These are phyloP conservation scores for Trametes cinnabarina DNA, from an alignment of 768 basidiomycete species.

Conservation along the genomic window DNA sequence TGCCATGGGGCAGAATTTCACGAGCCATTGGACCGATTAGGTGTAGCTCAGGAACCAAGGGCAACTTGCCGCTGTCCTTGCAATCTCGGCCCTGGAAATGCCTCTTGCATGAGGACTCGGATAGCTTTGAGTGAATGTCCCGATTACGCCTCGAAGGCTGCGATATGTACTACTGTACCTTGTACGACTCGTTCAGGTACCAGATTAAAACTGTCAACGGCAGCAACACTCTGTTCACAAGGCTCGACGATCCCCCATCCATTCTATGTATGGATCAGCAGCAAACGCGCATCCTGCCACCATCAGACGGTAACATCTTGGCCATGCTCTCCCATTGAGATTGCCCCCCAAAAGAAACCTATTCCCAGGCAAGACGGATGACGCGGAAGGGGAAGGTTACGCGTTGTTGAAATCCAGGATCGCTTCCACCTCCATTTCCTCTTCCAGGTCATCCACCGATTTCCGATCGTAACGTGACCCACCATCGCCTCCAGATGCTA, in stretches of 20 bases:
- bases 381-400: background rate
- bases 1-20: background rate
- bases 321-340: background rate
- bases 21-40: background rate
- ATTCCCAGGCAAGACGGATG: background rate
- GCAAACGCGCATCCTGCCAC: background rate
- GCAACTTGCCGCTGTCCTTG: background rate
- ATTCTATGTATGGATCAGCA: too few species aligned
- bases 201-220: background rate
- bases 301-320: background rate
- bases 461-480: background rate
- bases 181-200: constrained; percentile 4
- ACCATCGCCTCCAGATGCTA: background rate
- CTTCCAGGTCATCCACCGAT: background rate
- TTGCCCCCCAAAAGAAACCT: background rate
- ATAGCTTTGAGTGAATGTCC: too few species aligned
- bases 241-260: too few species aligned
- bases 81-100: background rate
- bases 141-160: background rate
- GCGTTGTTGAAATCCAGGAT: background rate
- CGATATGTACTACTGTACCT: too few species aligned
- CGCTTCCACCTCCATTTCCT: constrained; percentile 7
- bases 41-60: background rate
- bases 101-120: too few species aligned
- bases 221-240: too few species aligned